Evolutionary conservation across 805 yeast genomes (phyloP).

Genomic region (Saturnispora quitensis): DNA sequence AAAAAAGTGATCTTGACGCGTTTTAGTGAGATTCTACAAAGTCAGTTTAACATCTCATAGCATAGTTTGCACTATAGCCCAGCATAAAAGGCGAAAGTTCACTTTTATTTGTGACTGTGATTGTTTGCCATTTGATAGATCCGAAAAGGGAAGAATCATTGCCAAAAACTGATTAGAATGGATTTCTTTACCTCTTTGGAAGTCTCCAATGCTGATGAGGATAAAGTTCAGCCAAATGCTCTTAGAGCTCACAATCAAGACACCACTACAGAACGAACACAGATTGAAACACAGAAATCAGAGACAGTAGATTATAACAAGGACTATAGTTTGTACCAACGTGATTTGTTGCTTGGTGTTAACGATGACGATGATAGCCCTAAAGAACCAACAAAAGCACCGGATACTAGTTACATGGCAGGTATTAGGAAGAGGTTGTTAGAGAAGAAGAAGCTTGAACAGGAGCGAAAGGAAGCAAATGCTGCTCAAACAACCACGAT

Average conservation of each 20-base stretch:
- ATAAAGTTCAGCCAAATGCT: background rate
- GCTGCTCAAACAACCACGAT: background rate
- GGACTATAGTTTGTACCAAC: background rate
- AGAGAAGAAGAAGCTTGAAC: slow-evolving; percentile 5
- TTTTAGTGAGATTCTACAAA: background rate
- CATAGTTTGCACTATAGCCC: background rate
- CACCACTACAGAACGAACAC: background rate
- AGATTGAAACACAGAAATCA: background rate
- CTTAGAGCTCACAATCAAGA: background rate
- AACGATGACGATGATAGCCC: background rate
- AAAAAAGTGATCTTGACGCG: background rate
- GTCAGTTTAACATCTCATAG: background rate
- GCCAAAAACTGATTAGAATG: background rate
- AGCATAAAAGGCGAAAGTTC: background rate
- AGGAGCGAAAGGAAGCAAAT: background rate
- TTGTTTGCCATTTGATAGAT: too few species aligned
- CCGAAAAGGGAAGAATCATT: too few species aligned
- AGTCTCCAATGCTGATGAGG: background rate
- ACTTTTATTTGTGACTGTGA: background rate
- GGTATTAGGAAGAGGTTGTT: slow-evolving; percentile 5
- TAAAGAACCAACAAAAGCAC: background rate
- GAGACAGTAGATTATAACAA: background rate
- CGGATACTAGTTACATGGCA: slow-evolving; percentile 5
- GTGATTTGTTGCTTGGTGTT: slow-evolving; percentile 3
- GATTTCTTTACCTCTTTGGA: background rate